Conservation (phyloP, 129 eudicot genomes). For the Kitagawia praeruptora region DNA sequence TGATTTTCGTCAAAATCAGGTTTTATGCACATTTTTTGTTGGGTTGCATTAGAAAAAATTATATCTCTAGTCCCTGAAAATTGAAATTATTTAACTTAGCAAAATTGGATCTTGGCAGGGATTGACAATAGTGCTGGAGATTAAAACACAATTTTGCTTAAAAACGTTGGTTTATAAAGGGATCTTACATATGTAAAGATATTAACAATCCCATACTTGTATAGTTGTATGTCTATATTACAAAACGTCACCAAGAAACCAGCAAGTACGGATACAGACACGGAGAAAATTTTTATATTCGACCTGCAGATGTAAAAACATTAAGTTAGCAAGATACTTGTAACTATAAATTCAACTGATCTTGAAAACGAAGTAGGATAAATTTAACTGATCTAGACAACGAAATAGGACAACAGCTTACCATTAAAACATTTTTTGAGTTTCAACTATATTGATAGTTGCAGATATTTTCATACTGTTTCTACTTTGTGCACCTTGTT, state of each 20-base stretch:
- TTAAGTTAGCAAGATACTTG: not conserved
- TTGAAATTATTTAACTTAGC: no score
- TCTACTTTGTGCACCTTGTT: not conserved
- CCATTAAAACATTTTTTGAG: constrained; percentile 9
- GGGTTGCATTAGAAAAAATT: no score
- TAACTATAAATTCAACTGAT: not conserved
- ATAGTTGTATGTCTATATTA: not conserved
- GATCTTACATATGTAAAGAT: not conserved
- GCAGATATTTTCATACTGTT: not conserved
- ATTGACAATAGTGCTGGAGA: not conserved
- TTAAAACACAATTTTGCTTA: not conserved
- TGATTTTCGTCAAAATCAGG: no score
- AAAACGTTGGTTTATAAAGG: not conserved
- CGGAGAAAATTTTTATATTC: not conserved
- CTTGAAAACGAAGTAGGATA: not conserved
- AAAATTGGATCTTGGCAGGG: not conserved
- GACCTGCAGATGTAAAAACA: not conserved
- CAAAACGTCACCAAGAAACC: not conserved
- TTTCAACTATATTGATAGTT: not conserved
- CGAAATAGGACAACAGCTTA: not conserved
- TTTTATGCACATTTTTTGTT: no score
- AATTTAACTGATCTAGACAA: not conserved
- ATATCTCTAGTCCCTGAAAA: no score
- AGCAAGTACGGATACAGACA: not conserved
- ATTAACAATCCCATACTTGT: not conserved